These are phyloP conservation scores for Bombardia bombarda DNA, from an alignment of 495 filamentous ascomycete genomes.

Conservation along the genomic window DNA sequence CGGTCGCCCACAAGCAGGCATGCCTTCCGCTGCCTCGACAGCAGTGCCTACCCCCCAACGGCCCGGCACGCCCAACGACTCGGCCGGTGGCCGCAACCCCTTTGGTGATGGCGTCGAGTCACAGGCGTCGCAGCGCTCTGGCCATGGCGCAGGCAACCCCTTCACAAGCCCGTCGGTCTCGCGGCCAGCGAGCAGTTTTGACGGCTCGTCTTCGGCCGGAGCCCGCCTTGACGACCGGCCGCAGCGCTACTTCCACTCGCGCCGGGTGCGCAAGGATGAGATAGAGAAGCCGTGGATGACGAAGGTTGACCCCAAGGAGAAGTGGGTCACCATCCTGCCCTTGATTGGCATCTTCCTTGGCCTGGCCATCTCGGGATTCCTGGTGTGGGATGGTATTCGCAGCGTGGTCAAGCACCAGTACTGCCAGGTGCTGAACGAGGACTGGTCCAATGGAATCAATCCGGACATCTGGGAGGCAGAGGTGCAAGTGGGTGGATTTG, in stretches of 20 bases:
- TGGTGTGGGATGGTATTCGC: slow-evolving; percentile 63
- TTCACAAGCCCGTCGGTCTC: slow-evolving; percentile 51
- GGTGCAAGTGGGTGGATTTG: slow-evolving; percentile 74
- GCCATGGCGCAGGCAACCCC: slow-evolving; percentile 41
- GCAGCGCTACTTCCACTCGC: slow-evolving; percentile 65
- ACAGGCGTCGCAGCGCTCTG: slow-evolving; percentile 22
- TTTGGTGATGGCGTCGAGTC: slow-evolving; percentile 29
- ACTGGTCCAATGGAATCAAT: slow-evolving; percentile 56
- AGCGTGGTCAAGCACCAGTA: slow-evolving; percentile 68
- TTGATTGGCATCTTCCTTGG: slow-evolving; percentile 60
- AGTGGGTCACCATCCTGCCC: slow-evolving; percentile 77
- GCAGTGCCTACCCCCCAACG: slow-evolving; percentile 27
- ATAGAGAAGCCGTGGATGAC: slow-evolving; percentile 62
- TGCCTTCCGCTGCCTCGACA: slow-evolving; percentile 17
- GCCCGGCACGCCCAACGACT: slow-evolving; percentile 30
- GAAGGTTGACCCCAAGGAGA: slow-evolving; percentile 66
- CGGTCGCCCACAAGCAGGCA: slow-evolving; percentile 4
- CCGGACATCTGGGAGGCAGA: slow-evolving; percentile 65
- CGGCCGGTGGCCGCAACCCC: slow-evolving; percentile 21
- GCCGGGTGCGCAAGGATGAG: slow-evolving; percentile 61
- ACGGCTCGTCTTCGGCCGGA: slow-evolving; percentile 36
- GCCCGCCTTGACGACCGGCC: slow-evolving; percentile 20
- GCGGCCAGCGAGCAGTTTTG: slow-evolving; percentile 44
- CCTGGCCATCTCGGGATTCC: slow-evolving; percentile 53
- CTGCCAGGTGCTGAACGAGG: slow-evolving; percentile 62